Conservation (phyloP, 1,284 basidiomycete genomes). For the Psilocybe mexicana region DNA sequence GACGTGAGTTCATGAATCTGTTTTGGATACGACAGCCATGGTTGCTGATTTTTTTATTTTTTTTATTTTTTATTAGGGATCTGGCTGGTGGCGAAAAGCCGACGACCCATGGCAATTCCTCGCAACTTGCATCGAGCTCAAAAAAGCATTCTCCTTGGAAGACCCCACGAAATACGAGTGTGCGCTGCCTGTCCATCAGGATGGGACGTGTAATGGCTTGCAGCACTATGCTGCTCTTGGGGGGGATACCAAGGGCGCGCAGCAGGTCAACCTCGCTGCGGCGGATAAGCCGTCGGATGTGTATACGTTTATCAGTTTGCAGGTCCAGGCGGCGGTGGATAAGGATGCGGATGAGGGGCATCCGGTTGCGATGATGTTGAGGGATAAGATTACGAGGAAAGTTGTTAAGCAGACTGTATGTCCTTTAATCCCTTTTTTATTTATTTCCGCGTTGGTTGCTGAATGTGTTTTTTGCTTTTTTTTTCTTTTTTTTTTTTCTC, state of each 20-base stretch:
- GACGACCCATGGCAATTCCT: slow-evolving; percentile 99
- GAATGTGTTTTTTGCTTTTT: not conserved
- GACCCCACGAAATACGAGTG: slow-evolving; percentile 77
- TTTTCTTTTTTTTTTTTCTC: not conserved
- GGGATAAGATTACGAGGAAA: slow-evolving; percentile 88
- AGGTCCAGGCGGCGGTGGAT: slow-evolving; percentile 60
- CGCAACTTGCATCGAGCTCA: slow-evolving; percentile 88
- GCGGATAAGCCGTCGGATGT: slow-evolving; percentile 93
- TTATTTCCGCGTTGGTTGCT: not conserved
- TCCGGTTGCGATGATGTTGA: slow-evolving; percentile 63
- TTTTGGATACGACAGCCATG: not conserved
- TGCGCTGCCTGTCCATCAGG: slow-evolving; percentile 92
- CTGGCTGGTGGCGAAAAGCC: slow-evolving; percentile 87
- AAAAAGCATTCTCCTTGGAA: slow-evolving; percentile 72
- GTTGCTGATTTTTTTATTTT: not conserved
- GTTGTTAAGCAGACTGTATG: slow-evolving; percentile 96
- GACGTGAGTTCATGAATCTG: slow-evolving; percentile 44
- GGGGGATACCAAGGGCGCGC: slow-evolving; percentile 87
- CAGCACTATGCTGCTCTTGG: slow-evolving; percentile 99
- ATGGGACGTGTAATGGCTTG: slow-evolving; percentile 97
- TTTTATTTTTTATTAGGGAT: slow-evolving; percentile 43
- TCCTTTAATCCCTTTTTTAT: slow-evolving; percentile 14
- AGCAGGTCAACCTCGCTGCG: slow-evolving; percentile 90
- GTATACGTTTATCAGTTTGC: slow-evolving; percentile 90
- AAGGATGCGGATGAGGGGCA: slow-evolving; percentile 53